Percentiles rank a stretch among this genome's conserved stretches.
Evolutionary conservation across 108 stramenopile genomes (phyloP).

Genomic region (Nitzschia sp.): DNA sequence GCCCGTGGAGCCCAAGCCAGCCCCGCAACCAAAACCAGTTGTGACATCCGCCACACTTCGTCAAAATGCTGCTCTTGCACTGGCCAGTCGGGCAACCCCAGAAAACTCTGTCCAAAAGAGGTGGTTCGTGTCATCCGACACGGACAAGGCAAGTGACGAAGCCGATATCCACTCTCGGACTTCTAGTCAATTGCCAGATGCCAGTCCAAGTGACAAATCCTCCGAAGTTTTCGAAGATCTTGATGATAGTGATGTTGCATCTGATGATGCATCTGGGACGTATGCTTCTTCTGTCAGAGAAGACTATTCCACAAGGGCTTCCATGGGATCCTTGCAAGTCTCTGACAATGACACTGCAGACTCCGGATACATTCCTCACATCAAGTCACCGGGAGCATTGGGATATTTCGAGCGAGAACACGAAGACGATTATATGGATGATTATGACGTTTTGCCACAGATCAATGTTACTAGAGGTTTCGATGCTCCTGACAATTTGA

Average conservation of each 20-base stretch:
- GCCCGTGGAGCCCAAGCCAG: background rate
- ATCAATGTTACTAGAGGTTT: background rate
- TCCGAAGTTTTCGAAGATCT: conserved; percentile 10
- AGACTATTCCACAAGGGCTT: conserved; percentile 6
- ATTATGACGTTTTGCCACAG: conserved; percentile 12
- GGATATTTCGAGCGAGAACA: conserved; percentile 18
- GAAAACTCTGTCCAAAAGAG: too few species aligned
- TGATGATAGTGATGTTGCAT: conserved; percentile 12
- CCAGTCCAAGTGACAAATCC: too few species aligned
- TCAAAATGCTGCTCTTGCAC: too few species aligned
- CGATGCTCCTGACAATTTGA: conserved; percentile 14
- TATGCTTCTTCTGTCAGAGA: conserved; percentile 18
- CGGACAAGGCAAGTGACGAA: too few species aligned
- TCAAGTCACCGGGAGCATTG: background rate
- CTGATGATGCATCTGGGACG: background rate
- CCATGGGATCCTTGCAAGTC: background rate
- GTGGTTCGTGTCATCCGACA: too few species aligned
- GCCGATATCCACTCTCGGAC: too few species aligned
- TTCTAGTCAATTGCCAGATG: too few species aligned
- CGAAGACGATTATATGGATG: conserved; percentile 5
- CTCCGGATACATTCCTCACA: background rate
- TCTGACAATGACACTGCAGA: background rate
- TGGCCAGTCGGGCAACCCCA: too few species aligned
- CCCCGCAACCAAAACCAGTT: too few species aligned
- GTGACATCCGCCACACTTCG: too few species aligned